phyloP scores from a whole-genome alignment of 2,329 filamentous ascomycete species.

The Colletotrichum sp. region DNA sequence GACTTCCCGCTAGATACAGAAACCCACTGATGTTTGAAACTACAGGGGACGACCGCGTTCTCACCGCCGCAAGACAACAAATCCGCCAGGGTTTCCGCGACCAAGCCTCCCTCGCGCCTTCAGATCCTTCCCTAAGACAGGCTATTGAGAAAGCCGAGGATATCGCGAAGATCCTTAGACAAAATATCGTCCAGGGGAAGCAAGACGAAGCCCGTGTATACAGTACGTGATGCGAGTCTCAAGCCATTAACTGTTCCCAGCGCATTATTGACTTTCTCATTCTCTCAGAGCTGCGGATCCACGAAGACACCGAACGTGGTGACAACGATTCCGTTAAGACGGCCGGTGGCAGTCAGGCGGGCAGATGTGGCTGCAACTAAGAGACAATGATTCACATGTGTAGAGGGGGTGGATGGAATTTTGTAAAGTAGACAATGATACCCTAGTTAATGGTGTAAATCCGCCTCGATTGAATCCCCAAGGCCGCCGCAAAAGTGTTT shows the following conservation, averaged over 20 bases:
- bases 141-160: conserved; percentile 82
- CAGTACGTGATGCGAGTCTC: conserved; percentile 54
- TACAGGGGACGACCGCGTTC: conserved; percentile 72
- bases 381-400: conserved; percentile 27
- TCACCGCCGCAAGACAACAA: conserved; percentile 73
- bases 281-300: conserved; percentile 80
- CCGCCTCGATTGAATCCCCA: not conserved
- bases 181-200: conserved; percentile 89
- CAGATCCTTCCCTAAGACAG: conserved; percentile 63
- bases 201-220: conserved; percentile 58
- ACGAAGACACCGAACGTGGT: conserved; percentile 87
- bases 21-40: not conserved
- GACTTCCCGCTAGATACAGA: not conserved
- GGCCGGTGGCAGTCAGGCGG: conserved; percentile 40
- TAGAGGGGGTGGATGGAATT: not conserved
- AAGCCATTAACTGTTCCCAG: not conserved
- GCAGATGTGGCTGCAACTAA: conserved; percentile 37
- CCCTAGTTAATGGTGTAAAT: conserved; percentile 2
- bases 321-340: conserved; percentile 91
- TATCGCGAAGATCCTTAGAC: conserved; percentile 77
- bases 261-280: not conserved
- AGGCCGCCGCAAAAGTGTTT: not conserved
- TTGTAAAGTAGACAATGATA: conserved; percentile 22
- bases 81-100: conserved; percentile 78
- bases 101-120: conserved; percentile 63